A percentile compares a stretch with the other conserved stretches of the same genome.
Evolutionary conservation across 2,329 filamentous ascomycete species (phyloP).

Genomic region (Fusarium armeniacum): DNA sequence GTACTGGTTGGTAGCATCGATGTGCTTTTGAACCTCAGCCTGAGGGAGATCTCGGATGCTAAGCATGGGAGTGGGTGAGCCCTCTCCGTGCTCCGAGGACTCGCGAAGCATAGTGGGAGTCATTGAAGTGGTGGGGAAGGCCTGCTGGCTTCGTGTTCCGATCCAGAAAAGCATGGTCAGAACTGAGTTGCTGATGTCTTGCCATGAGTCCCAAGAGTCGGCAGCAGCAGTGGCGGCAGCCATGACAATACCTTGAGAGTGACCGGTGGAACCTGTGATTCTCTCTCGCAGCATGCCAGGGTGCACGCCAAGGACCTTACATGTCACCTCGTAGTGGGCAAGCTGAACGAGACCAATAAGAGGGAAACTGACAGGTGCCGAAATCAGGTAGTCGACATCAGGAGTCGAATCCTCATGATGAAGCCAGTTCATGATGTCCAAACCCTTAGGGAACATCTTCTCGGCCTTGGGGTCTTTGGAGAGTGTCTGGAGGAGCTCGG

Average conservation of each 20-base stretch:
- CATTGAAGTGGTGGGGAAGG: constrained; percentile 94
- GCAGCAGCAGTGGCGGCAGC: constrained; percentile 92
- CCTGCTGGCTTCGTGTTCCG: constrained; percentile 95
- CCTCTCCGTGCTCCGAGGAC: constrained; percentile 93
- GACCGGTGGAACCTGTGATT: constrained; percentile 90
- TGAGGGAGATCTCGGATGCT: constrained; percentile 94
- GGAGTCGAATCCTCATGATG: constrained; percentile 90
- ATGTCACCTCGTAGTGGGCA: constrained; percentile 94
- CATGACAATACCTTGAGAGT: constrained; percentile 96
- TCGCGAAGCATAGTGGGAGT: constrained; percentile 92
- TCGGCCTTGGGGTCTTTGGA: constrained; percentile 87
- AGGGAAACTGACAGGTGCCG: constrained; percentile 94
- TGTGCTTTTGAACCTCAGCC: constrained; percentile 92
- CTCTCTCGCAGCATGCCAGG: constrained; percentile 89
- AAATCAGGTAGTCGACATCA: constrained; percentile 93
- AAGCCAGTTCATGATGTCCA: constrained; percentile 95
- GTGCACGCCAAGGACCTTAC: constrained; percentile 89
- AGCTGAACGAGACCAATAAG: constrained; percentile 96
- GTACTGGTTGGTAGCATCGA: constrained; percentile 97
- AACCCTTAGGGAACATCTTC: constrained; percentile 97
- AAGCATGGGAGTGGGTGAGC: constrained; percentile 96
- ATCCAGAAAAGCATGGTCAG: constrained; percentile 99
- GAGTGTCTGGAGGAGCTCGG: constrained; percentile 88
- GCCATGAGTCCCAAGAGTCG: constrained; percentile 93
- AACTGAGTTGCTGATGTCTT: constrained; percentile 81